Base-by-base conservation (phyloP, 225 moss, liverwort and hornwort genomes). In the Asterella californica region DNA sequence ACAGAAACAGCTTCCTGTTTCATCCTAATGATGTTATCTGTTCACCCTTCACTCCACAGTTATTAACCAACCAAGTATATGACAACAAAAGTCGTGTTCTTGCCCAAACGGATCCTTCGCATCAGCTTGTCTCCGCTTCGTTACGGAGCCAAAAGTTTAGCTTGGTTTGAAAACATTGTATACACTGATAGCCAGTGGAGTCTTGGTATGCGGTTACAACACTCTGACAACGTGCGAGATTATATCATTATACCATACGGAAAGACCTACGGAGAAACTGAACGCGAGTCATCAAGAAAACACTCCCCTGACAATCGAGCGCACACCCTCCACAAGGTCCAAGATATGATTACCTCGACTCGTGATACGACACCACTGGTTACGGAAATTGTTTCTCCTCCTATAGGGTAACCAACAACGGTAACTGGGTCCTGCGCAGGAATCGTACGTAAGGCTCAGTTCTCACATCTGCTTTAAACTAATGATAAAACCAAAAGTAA, bases 291-390 rank as follows among this genome's bases (percentile, higher is more conserved):
- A 27, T 72, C 1, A 48, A 37, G 22, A 46, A 46, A 10, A 10
- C 68, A 68, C 62, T 62, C 19, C 8, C 6, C 27, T 9, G 25
- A 19, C 29, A 4, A 27, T 27, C 27, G 2, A 21, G 62, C 62
- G 12, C 1, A 21, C 6, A 62, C 25, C 25, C 6, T 62, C 10
- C 25, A 62, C 7, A 62, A n/a, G 10, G 22, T 42, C 42, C 7
- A 42, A 38, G 34, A 71, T 45, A 48, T 37, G 8, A 12, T 72
- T 84, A 91, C 97, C 92, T 99, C 99, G 75, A 99, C 93, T 83
- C 99, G 92, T 25, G 99, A 99, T 75, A 99, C 99, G 45, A 99
- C 99, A 84, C 99, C 99, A 74, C 99, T 99, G 38, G 99, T 99
- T 15, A 99, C 99, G 59, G 99, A 99, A 70, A 99, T 99, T 14